A percentile compares a stretch with the other conserved stretches of the same genome.
phyloP scores from a whole-genome alignment of 2,329 filamentous ascomycete species.

The Exophiala dermatitidis region DNA sequence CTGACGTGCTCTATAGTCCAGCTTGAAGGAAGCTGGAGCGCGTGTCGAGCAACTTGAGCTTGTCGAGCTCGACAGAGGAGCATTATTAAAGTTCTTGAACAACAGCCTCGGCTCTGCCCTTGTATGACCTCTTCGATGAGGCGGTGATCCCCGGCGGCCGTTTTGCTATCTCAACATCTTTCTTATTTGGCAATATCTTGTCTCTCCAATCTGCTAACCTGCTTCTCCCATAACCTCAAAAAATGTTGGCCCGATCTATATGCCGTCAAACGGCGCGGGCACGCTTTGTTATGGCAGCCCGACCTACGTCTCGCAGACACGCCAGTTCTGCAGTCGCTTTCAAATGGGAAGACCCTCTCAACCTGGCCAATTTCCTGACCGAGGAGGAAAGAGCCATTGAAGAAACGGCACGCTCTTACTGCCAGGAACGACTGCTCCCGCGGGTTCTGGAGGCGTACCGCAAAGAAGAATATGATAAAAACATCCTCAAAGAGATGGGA shows the following conservation, averaged over 20 bases:
- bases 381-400: constrained; percentile 86
- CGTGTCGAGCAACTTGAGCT: not conserved
- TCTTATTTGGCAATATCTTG: not conserved
- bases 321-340: constrained; percentile 45
- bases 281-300: constrained; percentile 1
- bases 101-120: not conserved
- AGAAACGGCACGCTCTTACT: constrained; percentile 88
- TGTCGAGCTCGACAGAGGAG: not conserved
- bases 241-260: constrained; percentile 20
- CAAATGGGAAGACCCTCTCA: constrained; percentile 87
- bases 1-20: too few relatives aligned
- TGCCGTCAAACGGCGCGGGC: constrained; percentile 19
- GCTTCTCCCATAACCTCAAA: not conserved
- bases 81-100: not conserved
- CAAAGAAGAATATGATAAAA: constrained; percentile 76
- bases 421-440: constrained; percentile 79
- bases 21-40: too few relatives aligned
- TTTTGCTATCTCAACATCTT: not conserved
- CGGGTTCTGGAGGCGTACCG: constrained; percentile 81
- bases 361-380: constrained; percentile 66
- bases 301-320: constrained; percentile 14
- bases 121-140: not conserved
- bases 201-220: not conserved
- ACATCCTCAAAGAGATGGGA: constrained; percentile 86
- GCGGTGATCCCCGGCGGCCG: not conserved